phyloP scores from a whole-genome alignment of 202 grass and related monocot genomes.

The Panicum hallii region DNA sequence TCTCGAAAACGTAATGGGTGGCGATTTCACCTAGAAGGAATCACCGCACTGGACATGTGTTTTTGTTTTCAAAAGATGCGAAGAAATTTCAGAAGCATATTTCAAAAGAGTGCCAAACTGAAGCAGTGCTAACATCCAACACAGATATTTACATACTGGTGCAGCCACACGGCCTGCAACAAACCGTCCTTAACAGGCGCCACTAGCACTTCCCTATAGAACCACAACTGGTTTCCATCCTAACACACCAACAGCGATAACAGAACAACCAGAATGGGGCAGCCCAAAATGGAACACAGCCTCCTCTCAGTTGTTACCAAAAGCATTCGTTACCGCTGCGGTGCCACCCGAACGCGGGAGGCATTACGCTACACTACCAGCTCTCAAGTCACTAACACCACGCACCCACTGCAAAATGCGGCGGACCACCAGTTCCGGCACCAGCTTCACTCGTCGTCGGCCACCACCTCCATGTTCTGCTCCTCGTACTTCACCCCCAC shows the following conservation, averaged over 20 bases:
- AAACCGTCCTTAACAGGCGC: neutral
- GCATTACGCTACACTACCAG: neutral
- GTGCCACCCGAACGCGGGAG: constrained; percentile 12
- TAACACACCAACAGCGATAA: neutral
- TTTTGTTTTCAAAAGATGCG: no score
- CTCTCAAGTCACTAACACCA: neutral
- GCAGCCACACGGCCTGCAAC: neutral
- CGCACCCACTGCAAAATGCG: neutral
- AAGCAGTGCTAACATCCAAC: neutral
- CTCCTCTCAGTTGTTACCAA: constrained; percentile 4
- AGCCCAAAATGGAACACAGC: constrained; percentile 33
- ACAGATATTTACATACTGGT: constrained; percentile 33
- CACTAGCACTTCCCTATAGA: neutral
- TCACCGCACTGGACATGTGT: neutral
- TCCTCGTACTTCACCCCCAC: constrained; percentile 85
- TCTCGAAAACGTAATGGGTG: no score
- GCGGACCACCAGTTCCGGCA: neutral
- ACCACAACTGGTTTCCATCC: neutral
- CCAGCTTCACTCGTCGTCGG: constrained; percentile 50
- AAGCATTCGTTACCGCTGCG: constrained; percentile 4
- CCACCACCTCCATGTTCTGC: constrained; percentile 68
- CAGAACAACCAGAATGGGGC: neutral
- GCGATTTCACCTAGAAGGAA: neutral
- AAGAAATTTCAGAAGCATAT: neutral
- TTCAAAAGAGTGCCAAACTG: neutral